phyloP scores from a whole-genome alignment of 192 early-diverging fungal species.

The Helicostylum pulchrum region DNA sequence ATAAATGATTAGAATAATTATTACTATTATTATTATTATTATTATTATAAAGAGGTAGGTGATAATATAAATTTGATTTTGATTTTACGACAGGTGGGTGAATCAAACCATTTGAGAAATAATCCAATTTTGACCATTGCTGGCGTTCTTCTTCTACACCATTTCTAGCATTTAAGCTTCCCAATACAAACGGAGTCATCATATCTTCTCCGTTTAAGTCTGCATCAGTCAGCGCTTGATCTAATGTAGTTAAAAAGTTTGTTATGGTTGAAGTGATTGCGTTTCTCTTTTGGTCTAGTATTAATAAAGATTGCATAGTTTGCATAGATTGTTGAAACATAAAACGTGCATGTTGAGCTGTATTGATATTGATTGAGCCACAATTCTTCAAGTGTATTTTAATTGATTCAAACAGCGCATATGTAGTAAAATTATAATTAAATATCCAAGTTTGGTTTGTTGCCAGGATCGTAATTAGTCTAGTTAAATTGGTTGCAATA shows the following conservation, averaged over 20 bases:
- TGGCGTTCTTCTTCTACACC: conserved; percentile 3
- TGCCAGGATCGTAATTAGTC: conserved; percentile 1
- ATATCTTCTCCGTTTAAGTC: conserved; percentile 7
- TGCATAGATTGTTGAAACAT: conserved; percentile 27
- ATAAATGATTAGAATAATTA: too few species aligned
- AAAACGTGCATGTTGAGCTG: conserved; percentile 14
- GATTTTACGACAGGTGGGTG: neutral
- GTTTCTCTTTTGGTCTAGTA: neutral
- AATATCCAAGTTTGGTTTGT: conserved; percentile 10
- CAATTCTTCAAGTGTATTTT: conserved; percentile 10
- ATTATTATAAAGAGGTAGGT: neutral
- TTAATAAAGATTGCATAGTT: conserved; percentile 1
- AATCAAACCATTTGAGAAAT: neutral
- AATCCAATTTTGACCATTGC: conserved; percentile 11
- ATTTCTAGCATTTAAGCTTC: neutral
- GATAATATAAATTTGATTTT: neutral
- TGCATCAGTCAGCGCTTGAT: conserved; percentile 1
- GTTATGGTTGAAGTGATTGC: neutral
- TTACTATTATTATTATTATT: too few species aligned
- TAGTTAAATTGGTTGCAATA: conserved; percentile 26
- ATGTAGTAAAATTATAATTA: neutral
- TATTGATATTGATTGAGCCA: neutral
- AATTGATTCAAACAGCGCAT: conserved; percentile 1
- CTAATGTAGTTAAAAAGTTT: neutral
- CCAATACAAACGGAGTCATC: conserved; percentile 13